Evolutionary conservation across 139 green algal species (phyloP), one percentile per base, ranked within the genome.

Genomic region (Edaphochlamys debaryana): DNA sequence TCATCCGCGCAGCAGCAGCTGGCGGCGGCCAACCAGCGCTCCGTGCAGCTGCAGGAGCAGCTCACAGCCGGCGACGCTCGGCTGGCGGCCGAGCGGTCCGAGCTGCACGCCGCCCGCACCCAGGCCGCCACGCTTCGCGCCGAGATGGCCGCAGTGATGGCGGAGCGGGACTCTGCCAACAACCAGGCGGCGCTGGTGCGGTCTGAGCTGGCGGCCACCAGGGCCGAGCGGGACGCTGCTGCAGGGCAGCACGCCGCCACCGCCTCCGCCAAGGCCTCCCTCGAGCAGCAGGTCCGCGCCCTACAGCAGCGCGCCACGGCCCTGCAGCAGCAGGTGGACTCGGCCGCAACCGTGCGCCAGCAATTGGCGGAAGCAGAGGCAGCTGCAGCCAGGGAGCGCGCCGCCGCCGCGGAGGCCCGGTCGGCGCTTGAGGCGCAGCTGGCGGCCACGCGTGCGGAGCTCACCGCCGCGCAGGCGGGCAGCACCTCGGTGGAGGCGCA

Each of bases 101-200:
- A 74, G 34, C 15, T 37, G 32, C 63, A 83, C 8, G 67, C 63
- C 4, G 77, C 77, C 0, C 77, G 64, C 32, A 58, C 34, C 5
- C 77, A 83, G 77, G 42, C 75, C 2, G 75, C 75, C 2, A 42
- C 60, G 19, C n/a, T 81, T 0, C 56, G 75, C 11, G 63, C 63
- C 5, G 63, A 83, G 64, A 45, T 75, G 25, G 64, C 77, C 1
- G 64, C 77, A 15, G 77, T 67, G 23, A 74, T 75, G 63, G 62
- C 40, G 25, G 77, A 83, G 45, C 42, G 64, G 6, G 75, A 81
- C 60, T 30, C 60, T 6, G 20, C 22, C 7, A 20, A 30, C 4
- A 13, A 34, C 6, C 75, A 71, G 60, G 38, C 15, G 15, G 40
- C 75, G 1, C 22, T 67, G 6, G 40, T 81, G 25, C 37, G 58